A percentile compares a stretch with the other conserved stretches of the same genome.
These are phyloP conservation scores for Achlya hypogyna DNA, from an alignment of 352 stramenopile genomes.

Conservation along the genomic window DNA sequence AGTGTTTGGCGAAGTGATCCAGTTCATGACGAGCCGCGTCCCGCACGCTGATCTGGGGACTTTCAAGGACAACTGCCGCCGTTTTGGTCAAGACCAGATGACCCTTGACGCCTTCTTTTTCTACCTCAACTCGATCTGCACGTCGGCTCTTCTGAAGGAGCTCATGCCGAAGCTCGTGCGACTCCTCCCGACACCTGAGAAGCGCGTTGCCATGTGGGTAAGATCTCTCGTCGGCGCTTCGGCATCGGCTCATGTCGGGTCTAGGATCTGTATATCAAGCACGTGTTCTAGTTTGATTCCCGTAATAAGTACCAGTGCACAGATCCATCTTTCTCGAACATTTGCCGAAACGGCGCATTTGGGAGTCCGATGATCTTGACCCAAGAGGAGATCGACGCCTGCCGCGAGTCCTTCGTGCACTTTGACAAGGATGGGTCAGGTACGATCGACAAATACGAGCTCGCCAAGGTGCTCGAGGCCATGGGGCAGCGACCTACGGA, in stretches of 20 bases:
- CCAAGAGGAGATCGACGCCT: slow-evolving; percentile 95
- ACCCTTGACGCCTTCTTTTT: slow-evolving; percentile 73
- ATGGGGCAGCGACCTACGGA: slow-evolving; percentile 96
- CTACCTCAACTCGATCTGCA: slow-evolving; percentile 77
- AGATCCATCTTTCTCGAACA: not conserved
- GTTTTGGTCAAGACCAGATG: slow-evolving; percentile 81
- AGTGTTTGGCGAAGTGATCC: slow-evolving; percentile 74
- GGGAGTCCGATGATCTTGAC: slow-evolving; percentile 81
- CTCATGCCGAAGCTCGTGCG: slow-evolving; percentile 73
- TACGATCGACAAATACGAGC: slow-evolving; percentile 93
- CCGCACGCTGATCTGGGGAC: slow-evolving; percentile 72
- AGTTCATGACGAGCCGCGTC: slow-evolving; percentile 62
- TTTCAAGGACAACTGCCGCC: slow-evolving; percentile 84
- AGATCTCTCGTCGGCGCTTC: not conserved
- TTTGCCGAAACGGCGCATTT: not conserved
- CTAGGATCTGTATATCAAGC: slow-evolving; percentile 14
- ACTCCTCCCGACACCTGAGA: slow-evolving; percentile 73
- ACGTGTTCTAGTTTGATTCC: slow-evolving; percentile 6
- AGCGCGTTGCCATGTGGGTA: slow-evolving; percentile 31
- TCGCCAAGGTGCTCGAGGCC: slow-evolving; percentile 92
- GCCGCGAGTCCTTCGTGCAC: slow-evolving; percentile 92
- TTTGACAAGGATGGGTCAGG: slow-evolving; percentile 95
- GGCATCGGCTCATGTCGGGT: not conserved
- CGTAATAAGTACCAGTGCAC: not conserved
- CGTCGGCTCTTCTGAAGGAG: slow-evolving; percentile 56